phyloP scores from a whole-genome alignment of 805 yeast genomes.

The Hanseniaspora jakobsenii region DNA sequence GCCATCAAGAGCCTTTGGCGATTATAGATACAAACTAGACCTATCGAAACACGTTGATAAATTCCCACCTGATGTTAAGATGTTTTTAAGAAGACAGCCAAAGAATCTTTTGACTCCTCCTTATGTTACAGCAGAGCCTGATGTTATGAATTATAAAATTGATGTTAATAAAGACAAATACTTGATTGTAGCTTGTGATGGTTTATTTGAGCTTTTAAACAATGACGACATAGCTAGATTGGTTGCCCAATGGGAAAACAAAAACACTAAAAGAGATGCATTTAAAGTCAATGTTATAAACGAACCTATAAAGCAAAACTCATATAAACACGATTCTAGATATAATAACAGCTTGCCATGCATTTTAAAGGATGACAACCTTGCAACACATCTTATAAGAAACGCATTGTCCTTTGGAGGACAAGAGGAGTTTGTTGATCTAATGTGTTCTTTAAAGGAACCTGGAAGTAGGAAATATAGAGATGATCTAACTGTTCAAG shows the following conservation, averaged over 20 bases:
- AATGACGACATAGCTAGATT: slow-evolving; percentile 87
- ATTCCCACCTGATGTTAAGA: slow-evolving; percentile 65
- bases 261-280: slow-evolving; percentile 39
- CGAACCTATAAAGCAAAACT: slow-evolving; percentile 47
- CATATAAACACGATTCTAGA: slow-evolving; percentile 46
- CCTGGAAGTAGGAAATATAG: slow-evolving; percentile 86
- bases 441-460: slow-evolving; percentile 80
- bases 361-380: slow-evolving; percentile 65
- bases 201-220: slow-evolving; percentile 78
- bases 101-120: slow-evolving; percentile 77
- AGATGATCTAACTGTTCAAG: slow-evolving; percentile 93
- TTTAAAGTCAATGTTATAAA: slow-evolving; percentile 43
- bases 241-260: slow-evolving; percentile 66
- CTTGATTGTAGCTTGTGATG: slow-evolving; percentile 87
- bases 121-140: slow-evolving; percentile 94
- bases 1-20: slow-evolving; percentile 95
- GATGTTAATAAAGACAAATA: slow-evolving; percentile 65
- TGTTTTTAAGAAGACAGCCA: slow-evolving; percentile 72
- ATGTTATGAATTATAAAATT: slow-evolving; percentile 67
- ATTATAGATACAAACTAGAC: slow-evolving; percentile 83
- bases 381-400: slow-evolving; percentile 83
- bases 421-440: slow-evolving; percentile 72
- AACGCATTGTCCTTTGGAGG: slow-evolving; percentile 88
- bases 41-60: slow-evolving; percentile 34
- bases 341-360: slow-evolving; percentile 27